Percentiles rank a stretch among this genome's conserved stretches.
These are phyloP conservation scores for Wickerhamomyces ciferrii DNA, from an alignment of 805 yeast genomes.

Conservation along the genomic window DNA sequence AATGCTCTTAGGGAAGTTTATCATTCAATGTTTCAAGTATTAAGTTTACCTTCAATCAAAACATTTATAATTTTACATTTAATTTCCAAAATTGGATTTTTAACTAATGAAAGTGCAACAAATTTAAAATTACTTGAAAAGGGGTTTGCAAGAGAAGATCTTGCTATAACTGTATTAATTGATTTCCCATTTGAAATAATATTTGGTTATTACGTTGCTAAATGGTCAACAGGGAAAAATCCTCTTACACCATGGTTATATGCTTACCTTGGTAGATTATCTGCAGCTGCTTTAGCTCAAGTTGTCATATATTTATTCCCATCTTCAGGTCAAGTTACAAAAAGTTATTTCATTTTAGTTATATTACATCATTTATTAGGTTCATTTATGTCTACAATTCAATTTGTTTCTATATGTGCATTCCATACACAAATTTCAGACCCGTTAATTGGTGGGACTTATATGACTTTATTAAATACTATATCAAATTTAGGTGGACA, in stretches of 20 bases:
- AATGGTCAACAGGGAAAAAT: slow-evolving; percentile 79
- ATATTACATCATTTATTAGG: slow-evolving; percentile 80
- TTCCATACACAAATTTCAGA: slow-evolving; percentile 96
- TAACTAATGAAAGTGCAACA: slow-evolving; percentile 94
- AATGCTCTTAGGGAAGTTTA: slow-evolving; percentile 46
- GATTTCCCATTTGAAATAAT: slow-evolving; percentile 95
- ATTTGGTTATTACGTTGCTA: slow-evolving; percentile 93
- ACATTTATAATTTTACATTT: slow-evolving; percentile 70
- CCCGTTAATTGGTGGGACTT: slow-evolving; percentile 94
- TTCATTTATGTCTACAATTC: slow-evolving; percentile 91
- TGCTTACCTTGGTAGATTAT: slow-evolving; percentile 78
- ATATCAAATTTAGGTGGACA: slow-evolving; percentile 93
- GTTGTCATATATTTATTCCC: slow-evolving; percentile 73
- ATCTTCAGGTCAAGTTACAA: slow-evolving; percentile 35
- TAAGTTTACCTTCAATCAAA: slow-evolving; percentile 66
- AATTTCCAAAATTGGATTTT: slow-evolving; percentile 85
- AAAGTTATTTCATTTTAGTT: slow-evolving; percentile 59
- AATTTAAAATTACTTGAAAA: slow-evolving; percentile 85
- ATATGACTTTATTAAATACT: slow-evolving; percentile 94
- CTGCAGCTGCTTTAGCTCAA: slow-evolving; percentile 75
- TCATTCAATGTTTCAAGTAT: slow-evolving; percentile 59
- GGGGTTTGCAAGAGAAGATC: slow-evolving; percentile 89
- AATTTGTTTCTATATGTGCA: slow-evolving; percentile 90
- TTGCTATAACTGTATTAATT: slow-evolving; percentile 86
- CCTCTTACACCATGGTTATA: slow-evolving; percentile 86